phyloP scores from a whole-genome alignment of 495 filamentous ascomycete species.

The Penicillium dipodomyicola region DNA sequence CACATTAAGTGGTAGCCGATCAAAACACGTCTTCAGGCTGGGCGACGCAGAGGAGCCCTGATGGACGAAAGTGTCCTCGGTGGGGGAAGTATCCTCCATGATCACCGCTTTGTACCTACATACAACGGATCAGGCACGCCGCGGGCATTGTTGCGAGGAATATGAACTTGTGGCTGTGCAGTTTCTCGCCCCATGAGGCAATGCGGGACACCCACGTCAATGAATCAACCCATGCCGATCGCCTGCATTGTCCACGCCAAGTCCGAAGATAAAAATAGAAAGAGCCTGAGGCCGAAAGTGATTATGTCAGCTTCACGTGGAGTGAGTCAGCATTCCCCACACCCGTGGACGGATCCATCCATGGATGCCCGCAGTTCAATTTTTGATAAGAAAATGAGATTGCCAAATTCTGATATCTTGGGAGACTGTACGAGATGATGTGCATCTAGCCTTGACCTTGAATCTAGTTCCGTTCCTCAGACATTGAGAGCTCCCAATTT shows the following conservation, averaged over 20 bases:
- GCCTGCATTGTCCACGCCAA: constrained; percentile 6
- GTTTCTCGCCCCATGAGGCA: constrained; percentile 11
- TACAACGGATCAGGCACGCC: constrained; percentile 15
- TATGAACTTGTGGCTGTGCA: constrained; percentile 27
- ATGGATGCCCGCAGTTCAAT: not conserved
- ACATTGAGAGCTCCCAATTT: not conserved
- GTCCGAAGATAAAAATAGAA: constrained; percentile 8
- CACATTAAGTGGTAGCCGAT: constrained; percentile 27
- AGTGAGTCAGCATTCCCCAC: constrained; percentile 9
- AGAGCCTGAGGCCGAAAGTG: not conserved
- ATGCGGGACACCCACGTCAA: constrained; percentile 7
- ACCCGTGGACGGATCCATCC: not conserved
- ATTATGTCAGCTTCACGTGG: not conserved
- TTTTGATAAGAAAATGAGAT: constrained; percentile 12
- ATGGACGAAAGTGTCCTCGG: constrained; percentile 10
- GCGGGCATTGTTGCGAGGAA: constrained; percentile 10
- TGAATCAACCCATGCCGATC: constrained; percentile 11
- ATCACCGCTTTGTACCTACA: constrained; percentile 25
- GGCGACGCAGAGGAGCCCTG: not conserved
- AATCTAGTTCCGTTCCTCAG: not conserved
- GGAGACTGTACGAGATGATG: not conserved
- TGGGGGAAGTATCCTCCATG: constrained; percentile 29
- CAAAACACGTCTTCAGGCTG: constrained; percentile 12
- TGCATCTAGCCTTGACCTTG: not conserved
- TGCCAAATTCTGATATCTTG: constrained; percentile 1